Evolutionary conservation across 2,329 filamentous ascomycete species (phyloP).

Genomic region (Meredithiella fracta): DNA sequence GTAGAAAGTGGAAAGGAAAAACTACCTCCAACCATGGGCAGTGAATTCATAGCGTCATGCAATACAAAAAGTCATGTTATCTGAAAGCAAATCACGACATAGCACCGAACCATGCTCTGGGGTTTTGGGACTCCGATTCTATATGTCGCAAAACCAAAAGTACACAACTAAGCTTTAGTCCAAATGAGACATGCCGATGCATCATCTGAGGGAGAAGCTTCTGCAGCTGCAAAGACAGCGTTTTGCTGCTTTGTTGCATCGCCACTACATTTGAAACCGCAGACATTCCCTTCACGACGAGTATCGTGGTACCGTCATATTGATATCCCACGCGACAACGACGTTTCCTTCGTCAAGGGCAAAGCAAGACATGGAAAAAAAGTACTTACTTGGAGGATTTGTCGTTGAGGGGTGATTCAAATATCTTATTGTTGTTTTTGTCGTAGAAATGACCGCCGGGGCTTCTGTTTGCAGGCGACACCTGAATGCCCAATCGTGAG

Average conservation of each 20-base stretch:
- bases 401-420: not conserved
- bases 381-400: not conserved
- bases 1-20: no score
- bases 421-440: not conserved
- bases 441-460: not conserved
- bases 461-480: not conserved
- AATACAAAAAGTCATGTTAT: no score
- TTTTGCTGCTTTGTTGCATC: no score
- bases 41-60: not conserved
- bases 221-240: no score
- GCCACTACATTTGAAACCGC: not conserved
- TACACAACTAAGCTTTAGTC: no score
- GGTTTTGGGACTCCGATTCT: no score
- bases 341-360: not conserved
- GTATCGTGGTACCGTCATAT: not conserved
- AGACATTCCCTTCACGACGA: not conserved
- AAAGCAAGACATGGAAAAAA: not conserved
- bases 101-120: no score
- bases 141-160: no score
- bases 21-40: not conserved
- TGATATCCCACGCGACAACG: not conserved
- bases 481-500: not conserved
- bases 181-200: no score
- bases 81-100: no score
- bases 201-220: no score